These are phyloP conservation scores for Rhinocladiella mackenziei DNA, from an alignment of 2,329 filamentous ascomycete genomes.

Conservation along the genomic window DNA sequence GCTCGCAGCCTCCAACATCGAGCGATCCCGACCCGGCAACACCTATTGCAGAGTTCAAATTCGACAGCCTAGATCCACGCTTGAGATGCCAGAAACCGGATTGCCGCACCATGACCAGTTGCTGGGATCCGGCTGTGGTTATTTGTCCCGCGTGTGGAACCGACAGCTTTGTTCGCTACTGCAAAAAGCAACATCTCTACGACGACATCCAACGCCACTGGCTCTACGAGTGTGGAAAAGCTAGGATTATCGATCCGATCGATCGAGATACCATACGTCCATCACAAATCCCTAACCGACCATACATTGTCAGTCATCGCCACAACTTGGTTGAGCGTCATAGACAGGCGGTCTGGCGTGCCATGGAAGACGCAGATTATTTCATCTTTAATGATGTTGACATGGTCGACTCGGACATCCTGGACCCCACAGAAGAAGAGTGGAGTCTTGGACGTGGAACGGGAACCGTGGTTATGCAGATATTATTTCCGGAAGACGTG, in stretches of 20 bases:
- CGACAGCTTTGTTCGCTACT: conserved; percentile 39
- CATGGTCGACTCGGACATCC: conserved; percentile 8
- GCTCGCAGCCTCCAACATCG: background rate
- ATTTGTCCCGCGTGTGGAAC: conserved; percentile 42
- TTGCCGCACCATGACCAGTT: conserved; percentile 34
- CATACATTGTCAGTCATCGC: conserved; percentile 25
- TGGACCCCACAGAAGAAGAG: conserved; percentile 11
- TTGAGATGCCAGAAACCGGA: conserved; percentile 37
- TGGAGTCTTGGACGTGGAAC: conserved; percentile 21
- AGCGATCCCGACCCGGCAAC: background rate
- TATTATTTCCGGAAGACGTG: conserved; percentile 10
- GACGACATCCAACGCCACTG: conserved; percentile 38
- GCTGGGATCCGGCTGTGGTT: conserved; percentile 31
- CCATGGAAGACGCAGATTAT: conserved; percentile 22
- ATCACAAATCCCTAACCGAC: conserved; percentile 10
- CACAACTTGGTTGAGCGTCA: conserved; percentile 37
- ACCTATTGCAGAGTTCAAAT: conserved; percentile 34
- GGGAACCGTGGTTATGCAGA: conserved; percentile 6
- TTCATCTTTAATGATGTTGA: conserved; percentile 26
- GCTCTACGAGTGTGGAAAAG: conserved; percentile 22
- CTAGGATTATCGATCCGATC: conserved; percentile 14
- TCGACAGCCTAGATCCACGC: conserved; percentile 45
- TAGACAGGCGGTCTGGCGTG: conserved; percentile 26
- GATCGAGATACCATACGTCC: conserved; percentile 22
- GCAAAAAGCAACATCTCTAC: conserved; percentile 36